A percentile compares a stretch with the other conserved stretches of the same genome.
Conservation (phyloP, 352 stramenopile species). For the Pythium inflatum region DNA sequence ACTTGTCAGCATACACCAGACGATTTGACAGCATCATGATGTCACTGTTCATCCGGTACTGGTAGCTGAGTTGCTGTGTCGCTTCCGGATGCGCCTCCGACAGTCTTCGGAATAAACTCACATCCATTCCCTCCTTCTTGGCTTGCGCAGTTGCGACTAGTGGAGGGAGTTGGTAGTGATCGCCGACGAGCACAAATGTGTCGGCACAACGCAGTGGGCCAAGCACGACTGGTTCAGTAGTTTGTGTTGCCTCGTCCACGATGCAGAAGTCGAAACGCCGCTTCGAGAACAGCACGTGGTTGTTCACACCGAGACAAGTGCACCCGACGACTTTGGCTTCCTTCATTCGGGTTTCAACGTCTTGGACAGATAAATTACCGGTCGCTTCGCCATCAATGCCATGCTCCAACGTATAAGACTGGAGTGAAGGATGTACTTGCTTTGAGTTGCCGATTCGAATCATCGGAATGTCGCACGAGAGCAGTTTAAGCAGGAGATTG, state of each 20-base stretch:
- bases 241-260: constrained; percentile 98
- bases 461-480: constrained; percentile 59
- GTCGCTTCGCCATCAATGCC: constrained; percentile 12
- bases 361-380: constrained; percentile 38
- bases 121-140: constrained; percentile 79
- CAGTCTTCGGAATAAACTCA: constrained; percentile 92
- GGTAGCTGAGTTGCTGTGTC: constrained; percentile 94
- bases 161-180: constrained; percentile 98
- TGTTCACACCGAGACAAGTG: constrained; percentile 79
- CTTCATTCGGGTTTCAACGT: constrained; percentile 57
- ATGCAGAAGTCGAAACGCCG: constrained; percentile 98
- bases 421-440: constrained; percentile 77
- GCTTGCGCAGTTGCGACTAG: constrained; percentile 92
- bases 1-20: constrained; percentile 91
- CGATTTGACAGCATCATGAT: constrained; percentile 97
- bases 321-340: constrained; percentile 65
- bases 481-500: constrained; percentile 95
- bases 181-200: constrained; percentile 97
- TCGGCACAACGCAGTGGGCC: constrained; percentile 93
- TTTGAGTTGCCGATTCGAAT: constrained; percentile 72
- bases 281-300: constrained; percentile 75
- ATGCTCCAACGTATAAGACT: constrained; percentile 56
- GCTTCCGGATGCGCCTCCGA: constrained; percentile 90
- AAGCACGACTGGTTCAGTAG: constrained; percentile 95
- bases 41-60: constrained; percentile 98